phyloP scores from a whole-genome alignment of 2,329 filamentous ascomycete species.

The Monosporascus sp. region DNA sequence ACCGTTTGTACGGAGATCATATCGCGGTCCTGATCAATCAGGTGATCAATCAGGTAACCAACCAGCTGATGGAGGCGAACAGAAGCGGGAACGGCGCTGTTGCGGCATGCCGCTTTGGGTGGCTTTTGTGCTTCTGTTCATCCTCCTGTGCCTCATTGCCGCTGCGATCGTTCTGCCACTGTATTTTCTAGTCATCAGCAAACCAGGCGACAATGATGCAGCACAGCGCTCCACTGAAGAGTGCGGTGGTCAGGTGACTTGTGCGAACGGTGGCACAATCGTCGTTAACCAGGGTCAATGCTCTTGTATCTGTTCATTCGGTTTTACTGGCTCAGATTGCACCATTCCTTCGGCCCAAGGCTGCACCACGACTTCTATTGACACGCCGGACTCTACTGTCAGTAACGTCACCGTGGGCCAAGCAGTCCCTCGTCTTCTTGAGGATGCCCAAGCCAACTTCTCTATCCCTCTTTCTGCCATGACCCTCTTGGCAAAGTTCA shows the following conservation, averaged over 20 bases:
- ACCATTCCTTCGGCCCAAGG: constrained; percentile 41
- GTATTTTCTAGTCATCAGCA: constrained; percentile 57
- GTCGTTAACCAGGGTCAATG: constrained; percentile 64
- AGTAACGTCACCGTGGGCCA: constrained; percentile 74
- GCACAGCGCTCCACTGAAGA: constrained; percentile 35
- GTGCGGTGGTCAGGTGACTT: constrained; percentile 60
- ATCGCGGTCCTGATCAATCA: constrained; percentile 11
- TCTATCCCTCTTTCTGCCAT: constrained; percentile 68
- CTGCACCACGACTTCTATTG: constrained; percentile 45
- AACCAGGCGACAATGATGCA: constrained; percentile 27
- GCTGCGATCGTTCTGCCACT: constrained; percentile 79
- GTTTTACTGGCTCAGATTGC: constrained; percentile 64
- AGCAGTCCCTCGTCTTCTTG: constrained; percentile 70
- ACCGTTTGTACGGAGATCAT: constrained; percentile 24
- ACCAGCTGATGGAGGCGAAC: neutral
- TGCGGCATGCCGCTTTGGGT: constrained; percentile 81
- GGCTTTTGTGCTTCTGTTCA: constrained; percentile 60
- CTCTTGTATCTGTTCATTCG: constrained; percentile 83
- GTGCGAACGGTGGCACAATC: constrained; percentile 76
- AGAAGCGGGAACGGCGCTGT: constrained; percentile 52
- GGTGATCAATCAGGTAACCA: neutral
- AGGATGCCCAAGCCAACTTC: constrained; percentile 61
- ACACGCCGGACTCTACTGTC: constrained; percentile 37
- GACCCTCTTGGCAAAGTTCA: constrained; percentile 71
- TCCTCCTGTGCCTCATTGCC: constrained; percentile 67